phyloP scores from a whole-genome alignment of 192 early-diverging fungal species.

The Mortierella claussenii region DNA sequence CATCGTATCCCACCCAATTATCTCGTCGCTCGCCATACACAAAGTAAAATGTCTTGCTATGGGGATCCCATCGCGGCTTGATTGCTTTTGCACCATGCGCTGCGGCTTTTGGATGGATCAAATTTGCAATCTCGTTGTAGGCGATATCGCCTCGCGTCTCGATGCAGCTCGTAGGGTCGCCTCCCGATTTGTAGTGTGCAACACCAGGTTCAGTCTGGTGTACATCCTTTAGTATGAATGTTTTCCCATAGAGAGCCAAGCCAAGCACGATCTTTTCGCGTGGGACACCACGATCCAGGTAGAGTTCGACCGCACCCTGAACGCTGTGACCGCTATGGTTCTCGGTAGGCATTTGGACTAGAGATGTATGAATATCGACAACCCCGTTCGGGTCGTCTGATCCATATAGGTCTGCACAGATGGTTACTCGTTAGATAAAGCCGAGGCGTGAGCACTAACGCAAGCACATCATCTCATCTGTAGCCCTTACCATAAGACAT shows the following conservation, averaged over 20 bases:
- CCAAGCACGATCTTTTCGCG: slow-evolving; percentile 83
- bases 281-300: slow-evolving; percentile 74
- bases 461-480: background rate
- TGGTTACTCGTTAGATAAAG: too few relatives aligned
- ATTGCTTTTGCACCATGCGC: background rate
- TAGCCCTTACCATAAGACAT: slow-evolving; percentile 75
- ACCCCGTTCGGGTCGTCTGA: slow-evolving; percentile 64
- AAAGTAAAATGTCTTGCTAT: slow-evolving; percentile 41
- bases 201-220: slow-evolving; percentile 1
- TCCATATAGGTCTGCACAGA: slow-evolving; percentile 37
- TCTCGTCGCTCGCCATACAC: slow-evolving; percentile 17
- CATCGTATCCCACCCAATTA: slow-evolving; percentile 45
- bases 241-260: slow-evolving; percentile 77
- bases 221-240: slow-evolving; percentile 9
- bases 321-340: slow-evolving; percentile 40
- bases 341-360: slow-evolving; percentile 32
- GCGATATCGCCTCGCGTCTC: slow-evolving; percentile 37
- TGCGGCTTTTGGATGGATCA: slow-evolving; percentile 4
- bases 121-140: slow-evolving; percentile 31
- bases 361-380: slow-evolving; percentile 47
- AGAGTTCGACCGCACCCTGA: slow-evolving; percentile 68
- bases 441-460: too few relatives aligned
- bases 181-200: slow-evolving; percentile 20
- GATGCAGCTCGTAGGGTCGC: slow-evolving; percentile 37
- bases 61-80: slow-evolving; percentile 20